Conservation (phyloP, 345 rosid species). For the Camelina laxa region DNA sequence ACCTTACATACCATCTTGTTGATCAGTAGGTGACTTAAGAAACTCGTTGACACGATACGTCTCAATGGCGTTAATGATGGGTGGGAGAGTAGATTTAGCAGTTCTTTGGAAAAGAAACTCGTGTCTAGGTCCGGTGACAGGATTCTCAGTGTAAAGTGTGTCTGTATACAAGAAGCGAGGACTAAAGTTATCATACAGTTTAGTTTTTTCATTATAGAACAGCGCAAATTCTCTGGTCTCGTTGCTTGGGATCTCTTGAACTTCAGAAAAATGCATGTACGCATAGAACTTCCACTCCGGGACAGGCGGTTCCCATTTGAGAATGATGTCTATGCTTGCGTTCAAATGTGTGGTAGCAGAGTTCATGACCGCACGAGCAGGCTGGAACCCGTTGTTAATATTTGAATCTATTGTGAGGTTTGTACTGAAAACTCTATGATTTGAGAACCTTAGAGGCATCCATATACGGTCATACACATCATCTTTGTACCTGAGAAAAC, state of each 20-base stretch:
- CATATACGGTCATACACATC: conserved; percentile 46
- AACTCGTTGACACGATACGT: conserved; percentile 41
- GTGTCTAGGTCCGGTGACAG: conserved; percentile 14
- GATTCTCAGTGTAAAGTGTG: conserved; percentile 34
- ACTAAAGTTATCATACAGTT: conserved; percentile 23
- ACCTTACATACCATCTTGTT: conserved; percentile 43
- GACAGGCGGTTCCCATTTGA: background rate
- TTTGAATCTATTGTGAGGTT: conserved; percentile 26
- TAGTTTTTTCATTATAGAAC: conserved; percentile 16
- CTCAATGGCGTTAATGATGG: conserved; percentile 49
- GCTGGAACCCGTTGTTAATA: conserved; percentile 32
- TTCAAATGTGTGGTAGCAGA: conserved; percentile 38
- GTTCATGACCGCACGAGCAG: conserved; percentile 43
- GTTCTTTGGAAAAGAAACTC: conserved; percentile 30
- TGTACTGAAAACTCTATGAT: conserved; percentile 3
- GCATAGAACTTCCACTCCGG: conserved; percentile 21
- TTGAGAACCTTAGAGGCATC: conserved; percentile 14
- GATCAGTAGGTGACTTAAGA: conserved; percentile 40
- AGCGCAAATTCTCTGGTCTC: conserved; percentile 45
- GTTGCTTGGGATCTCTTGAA: conserved; percentile 27
- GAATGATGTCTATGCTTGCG: background rate
- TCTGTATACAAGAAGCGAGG: conserved; percentile 43
- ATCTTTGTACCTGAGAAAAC: conserved; percentile 36
- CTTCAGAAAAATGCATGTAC: conserved; percentile 55
- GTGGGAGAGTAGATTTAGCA: conserved; percentile 44